Evolutionary conservation across 2,329 filamentous ascomycete species (phyloP).

Genomic region (Fusarium scirpi): DNA sequence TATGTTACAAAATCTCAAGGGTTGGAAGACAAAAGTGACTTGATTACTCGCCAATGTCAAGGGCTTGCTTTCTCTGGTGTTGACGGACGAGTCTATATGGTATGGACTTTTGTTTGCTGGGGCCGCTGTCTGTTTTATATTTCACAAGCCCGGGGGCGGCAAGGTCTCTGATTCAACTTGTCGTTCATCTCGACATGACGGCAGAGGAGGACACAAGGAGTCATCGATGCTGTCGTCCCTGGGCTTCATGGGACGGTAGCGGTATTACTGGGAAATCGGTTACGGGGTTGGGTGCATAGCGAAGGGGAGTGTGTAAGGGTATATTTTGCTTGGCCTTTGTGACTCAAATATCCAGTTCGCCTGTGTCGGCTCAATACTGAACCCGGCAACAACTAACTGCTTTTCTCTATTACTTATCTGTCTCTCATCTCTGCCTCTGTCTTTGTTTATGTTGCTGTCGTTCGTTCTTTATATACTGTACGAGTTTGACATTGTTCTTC

Average conservation of each 20-base stretch:
- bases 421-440: conserved; percentile 36
- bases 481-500: conserved; percentile 26
- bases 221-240: conserved; percentile 5
- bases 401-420: conserved; percentile 40
- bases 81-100: conserved; percentile 48
- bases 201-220: conserved; percentile 1
- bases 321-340: conserved; percentile 54
- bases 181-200: conserved; percentile 11
- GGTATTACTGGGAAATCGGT: conserved; percentile 59
- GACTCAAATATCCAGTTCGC: conserved; percentile 50
- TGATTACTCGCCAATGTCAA: conserved; percentile 48
- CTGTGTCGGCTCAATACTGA: conserved; percentile 43
- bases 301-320: conserved; percentile 58
- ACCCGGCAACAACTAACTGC: conserved; percentile 38
- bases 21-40: conserved; percentile 58
- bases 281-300: conserved; percentile 58
- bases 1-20: conserved; percentile 52
- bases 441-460: conserved; percentile 31
- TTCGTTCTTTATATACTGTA: conserved; percentile 16
- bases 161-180: conserved; percentile 10
- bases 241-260: conserved; percentile 44
- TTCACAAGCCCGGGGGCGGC: conserved; percentile 48
- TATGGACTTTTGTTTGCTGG: conserved; percentile 50
- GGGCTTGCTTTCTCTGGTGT: conserved; percentile 50
- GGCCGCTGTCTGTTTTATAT: conserved; percentile 48